Base-by-base conservation (phyloP, 2,329 filamentous ascomycete genomes). In the Penicillium sp. region DNA sequence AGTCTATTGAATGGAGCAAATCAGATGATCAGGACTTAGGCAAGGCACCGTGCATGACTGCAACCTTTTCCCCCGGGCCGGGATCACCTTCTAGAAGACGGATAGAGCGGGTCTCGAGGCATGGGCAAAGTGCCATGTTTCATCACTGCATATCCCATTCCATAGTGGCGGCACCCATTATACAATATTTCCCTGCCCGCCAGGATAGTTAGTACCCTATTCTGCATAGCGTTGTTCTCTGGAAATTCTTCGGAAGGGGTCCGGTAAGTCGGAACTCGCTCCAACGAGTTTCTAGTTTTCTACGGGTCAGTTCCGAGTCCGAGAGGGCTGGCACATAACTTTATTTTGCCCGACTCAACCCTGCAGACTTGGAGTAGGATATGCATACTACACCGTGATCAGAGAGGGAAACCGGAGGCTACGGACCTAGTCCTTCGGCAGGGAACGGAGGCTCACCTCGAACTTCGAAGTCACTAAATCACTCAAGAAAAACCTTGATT, bases 401-500 rank as follows among this genome's bases (percentile, higher is more conserved):
- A 43, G n/a, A 22, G 20, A 25, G 25, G 25, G 25, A 6, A 20
- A 15, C 25, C 48, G 35, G 35, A 37, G 22, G 34, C 48, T 8
- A 31, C 37, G 50, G 34, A 22, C 22, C 22, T 22, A 3, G 22
- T 22, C 22, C 22, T 22, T 4, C 22, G 22, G 50, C 4, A 28
- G 25, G 25, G 25, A 28, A 28, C 25, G 25, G 22, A 22, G 22
- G 22, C 22, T 22, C 22, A 28, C 5, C 6, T 6, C 25, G 25
- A 28, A 28, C 25, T 28, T 28, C 25, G 25, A 28, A 20, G 12
- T 42, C 25, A 20, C 25, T 31, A 42, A 39, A 37, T 52, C n/a
- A 37, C 35, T 25, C 35, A 52, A 15, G 15, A 37, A 22, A 41
- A 53, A 53, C 38, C 51, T 53, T 53, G 51, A 42, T 53, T 53